A percentile compares a stretch with the other conserved stretches of the same genome.
Evolutionary conservation across 2,329 filamentous ascomycete genomes (phyloP).

Genomic region (Diaporthe sp.): DNA sequence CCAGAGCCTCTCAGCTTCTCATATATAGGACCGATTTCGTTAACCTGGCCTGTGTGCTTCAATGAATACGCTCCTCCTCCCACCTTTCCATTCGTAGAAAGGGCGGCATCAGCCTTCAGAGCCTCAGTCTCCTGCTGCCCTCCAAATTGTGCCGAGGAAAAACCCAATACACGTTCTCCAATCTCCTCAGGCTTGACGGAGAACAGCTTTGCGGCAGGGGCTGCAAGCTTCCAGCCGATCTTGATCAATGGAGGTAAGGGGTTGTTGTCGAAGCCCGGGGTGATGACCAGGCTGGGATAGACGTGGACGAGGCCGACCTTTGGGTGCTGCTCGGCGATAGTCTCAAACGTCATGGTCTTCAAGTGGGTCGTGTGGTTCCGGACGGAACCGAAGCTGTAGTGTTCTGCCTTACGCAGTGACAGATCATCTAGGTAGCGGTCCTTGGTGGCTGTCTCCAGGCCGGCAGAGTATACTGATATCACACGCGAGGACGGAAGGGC

Average conservation of each 20-base stretch:
- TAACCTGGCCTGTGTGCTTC: background rate
- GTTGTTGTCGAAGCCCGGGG: constrained; percentile 1
- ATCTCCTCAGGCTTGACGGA: constrained; percentile 10
- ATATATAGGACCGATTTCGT: background rate
- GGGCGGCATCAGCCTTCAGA: background rate
- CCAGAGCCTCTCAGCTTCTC: background rate
- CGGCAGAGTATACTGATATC: background rate
- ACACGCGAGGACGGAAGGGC: background rate
- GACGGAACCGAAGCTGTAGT: constrained; percentile 12
- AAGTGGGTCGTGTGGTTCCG: background rate
- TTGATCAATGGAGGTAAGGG: background rate
- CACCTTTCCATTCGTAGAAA: background rate
- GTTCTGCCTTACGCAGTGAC: background rate
- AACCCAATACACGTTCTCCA: background rate
- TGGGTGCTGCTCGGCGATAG: background rate
- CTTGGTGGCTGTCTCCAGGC: background rate
- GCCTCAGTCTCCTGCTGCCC: background rate
- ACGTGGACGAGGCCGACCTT: background rate
- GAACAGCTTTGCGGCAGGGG: background rate
- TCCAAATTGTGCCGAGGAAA: background rate
- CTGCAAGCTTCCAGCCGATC: background rate
- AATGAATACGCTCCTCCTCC: background rate
- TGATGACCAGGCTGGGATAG: constrained; percentile 3
- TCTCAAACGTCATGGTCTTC: constrained; percentile 12
- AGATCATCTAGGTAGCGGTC: background rate